Conservation (phyloP, 495 filamentous ascomycete genomes). For the Margaritispora aquatica region DNA sequence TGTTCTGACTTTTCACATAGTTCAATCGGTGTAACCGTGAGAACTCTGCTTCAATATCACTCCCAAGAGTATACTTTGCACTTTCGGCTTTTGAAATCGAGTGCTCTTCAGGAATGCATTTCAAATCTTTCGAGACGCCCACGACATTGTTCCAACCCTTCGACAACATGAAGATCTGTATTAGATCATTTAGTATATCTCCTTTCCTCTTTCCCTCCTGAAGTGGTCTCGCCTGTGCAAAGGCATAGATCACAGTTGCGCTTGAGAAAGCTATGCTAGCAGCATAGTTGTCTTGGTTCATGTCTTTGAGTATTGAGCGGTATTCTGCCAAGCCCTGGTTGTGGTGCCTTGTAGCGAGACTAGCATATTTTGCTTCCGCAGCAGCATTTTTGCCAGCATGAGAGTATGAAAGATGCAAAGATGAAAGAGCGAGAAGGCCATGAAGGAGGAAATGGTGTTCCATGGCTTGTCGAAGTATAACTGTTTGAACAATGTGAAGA, state of each 20-base stretch:
- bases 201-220: not conserved
- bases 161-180: not conserved
- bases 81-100: not conserved
- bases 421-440: constrained; percentile 9
- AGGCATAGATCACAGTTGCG: constrained; percentile 4
- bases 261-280: constrained; percentile 13
- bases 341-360: constrained; percentile 6
- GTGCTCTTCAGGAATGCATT: not conserved
- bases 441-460: constrained; percentile 11
- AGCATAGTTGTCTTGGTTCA: constrained; percentile 1
- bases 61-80: not conserved
- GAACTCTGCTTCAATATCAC: constrained; percentile 3
- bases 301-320: constrained; percentile 1
- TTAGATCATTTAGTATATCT: not conserved
- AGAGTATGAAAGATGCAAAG: constrained; percentile 2
- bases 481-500: constrained; percentile 1
- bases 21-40: not conserved
- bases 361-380: not conserved
- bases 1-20: not conserved
- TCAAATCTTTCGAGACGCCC: not conserved
- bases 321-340: constrained; percentile 3
- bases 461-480: constrained; percentile 11
- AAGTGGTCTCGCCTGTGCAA: not conserved
- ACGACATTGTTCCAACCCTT: constrained; percentile 10
- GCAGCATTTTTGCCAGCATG: not conserved